Evolutionary conservation across 2,329 filamentous ascomycete genomes (phyloP).

Genomic region (Calonectria ilicicola): DNA sequence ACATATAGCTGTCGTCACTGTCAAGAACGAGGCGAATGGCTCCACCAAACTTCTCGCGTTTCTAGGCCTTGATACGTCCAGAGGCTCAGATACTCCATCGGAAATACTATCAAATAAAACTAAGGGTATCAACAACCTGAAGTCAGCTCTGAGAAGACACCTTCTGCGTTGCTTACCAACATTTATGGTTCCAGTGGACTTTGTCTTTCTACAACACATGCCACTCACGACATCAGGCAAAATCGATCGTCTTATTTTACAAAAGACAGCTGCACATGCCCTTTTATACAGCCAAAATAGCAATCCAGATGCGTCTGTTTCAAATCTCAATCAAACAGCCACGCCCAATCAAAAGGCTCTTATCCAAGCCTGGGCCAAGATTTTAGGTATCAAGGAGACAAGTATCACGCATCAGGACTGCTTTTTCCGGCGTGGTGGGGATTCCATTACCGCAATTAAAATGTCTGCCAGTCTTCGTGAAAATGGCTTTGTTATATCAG

Average conservation of each 20-base stretch:
- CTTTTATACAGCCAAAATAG: background rate
- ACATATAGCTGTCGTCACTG: background rate
- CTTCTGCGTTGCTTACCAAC: background rate
- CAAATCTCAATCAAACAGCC: background rate
- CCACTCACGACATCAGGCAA: background rate
- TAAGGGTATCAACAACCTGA: background rate
- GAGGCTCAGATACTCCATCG: background rate
- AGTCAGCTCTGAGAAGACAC: background rate
- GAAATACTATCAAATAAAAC: background rate
- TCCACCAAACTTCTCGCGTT: background rate
- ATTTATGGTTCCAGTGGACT: constrained; percentile 1
- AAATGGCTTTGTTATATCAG: background rate
- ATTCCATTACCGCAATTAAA: background rate
- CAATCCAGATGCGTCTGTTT: background rate
- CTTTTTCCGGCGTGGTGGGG: background rate
- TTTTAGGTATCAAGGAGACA: background rate
- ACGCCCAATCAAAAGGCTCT: background rate
- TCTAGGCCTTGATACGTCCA: background rate
- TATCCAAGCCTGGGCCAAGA: background rate
- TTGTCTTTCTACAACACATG: background rate
- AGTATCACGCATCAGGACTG: background rate
- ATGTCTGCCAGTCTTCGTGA: background rate
- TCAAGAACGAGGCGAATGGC: background rate
- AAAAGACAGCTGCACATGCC: background rate
- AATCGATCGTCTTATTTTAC: background rate